Evolutionary conservation across 2,329 filamentous ascomycete species (phyloP).

Genomic region (Dendrostoma leiphaemia): DNA sequence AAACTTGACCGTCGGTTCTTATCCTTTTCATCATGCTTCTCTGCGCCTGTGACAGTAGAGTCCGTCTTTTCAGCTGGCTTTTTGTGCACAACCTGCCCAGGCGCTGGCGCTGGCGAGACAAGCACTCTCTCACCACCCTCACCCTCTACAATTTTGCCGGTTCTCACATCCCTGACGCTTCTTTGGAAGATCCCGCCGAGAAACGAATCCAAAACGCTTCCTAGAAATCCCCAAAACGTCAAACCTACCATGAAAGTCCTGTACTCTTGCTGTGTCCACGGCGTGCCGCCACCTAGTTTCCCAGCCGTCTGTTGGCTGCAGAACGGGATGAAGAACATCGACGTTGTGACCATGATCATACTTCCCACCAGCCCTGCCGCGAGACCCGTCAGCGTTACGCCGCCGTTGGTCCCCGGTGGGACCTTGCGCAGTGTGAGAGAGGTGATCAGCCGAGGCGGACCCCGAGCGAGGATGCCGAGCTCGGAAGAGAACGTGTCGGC

Average conservation of each 20-base stretch:
- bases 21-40: conserved; percentile 48
- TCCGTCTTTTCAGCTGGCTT: conserved; percentile 38
- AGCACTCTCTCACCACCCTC: conserved; percentile 54
- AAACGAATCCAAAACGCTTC: conserved; percentile 83
- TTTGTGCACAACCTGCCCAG: conserved; percentile 40
- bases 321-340: conserved; percentile 67
- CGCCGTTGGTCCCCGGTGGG: conserved; percentile 89
- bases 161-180: conserved; percentile 79
- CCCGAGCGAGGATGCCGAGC: conserved; percentile 81
- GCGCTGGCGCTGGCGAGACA: conserved; percentile 27
- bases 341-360: conserved; percentile 64
- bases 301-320: conserved; percentile 47
- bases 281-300: conserved; percentile 39
- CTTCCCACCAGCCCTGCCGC: conserved; percentile 72
- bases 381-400: conserved; percentile 75
- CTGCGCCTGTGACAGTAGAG: conserved; percentile 26
- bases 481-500: conserved; percentile 96
- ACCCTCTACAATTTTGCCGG: conserved; percentile 85
- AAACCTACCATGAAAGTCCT: conserved; percentile 53
- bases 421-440: conserved; percentile 73
- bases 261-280: conserved; percentile 49
- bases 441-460: conserved; percentile 80
- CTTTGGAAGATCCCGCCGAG: conserved; percentile 83
- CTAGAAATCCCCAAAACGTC: conserved; percentile 70
- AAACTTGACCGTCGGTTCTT: conserved; percentile 52